Evolutionary conservation across 2,329 filamentous ascomycete species (phyloP).

Genomic region (Diplodia intermedia): DNA sequence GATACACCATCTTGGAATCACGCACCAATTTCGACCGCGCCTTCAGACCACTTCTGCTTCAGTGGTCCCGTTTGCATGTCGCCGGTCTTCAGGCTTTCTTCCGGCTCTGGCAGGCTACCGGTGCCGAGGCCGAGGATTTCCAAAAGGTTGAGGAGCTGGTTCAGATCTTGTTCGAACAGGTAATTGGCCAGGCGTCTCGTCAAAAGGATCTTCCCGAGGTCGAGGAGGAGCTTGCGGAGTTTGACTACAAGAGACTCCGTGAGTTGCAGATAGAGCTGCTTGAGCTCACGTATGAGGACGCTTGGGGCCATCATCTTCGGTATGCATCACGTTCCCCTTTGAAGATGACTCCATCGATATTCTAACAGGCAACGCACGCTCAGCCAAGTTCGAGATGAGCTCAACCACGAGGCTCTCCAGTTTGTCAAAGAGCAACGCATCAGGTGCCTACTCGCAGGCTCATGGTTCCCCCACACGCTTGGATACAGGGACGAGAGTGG

Average conservation of each 20-base stretch:
- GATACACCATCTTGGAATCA: conserved; percentile 76
- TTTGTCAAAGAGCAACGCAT: conserved; percentile 98
- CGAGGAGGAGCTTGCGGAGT: conserved; percentile 86
- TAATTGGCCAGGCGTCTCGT: conserved; percentile 80
- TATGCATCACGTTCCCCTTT: conserved; percentile 36
- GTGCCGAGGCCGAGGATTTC: conserved; percentile 84
- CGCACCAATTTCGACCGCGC: conserved; percentile 81
- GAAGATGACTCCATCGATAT: background rate
- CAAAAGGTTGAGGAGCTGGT: conserved; percentile 92
- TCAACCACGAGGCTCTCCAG: conserved; percentile 88
- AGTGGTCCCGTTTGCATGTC: conserved; percentile 91
- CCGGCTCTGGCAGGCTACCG: conserved; percentile 88
- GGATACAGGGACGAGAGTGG: conserved; percentile 59
- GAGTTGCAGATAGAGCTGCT: conserved; percentile 93
- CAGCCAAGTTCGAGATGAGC: conserved; percentile 84
- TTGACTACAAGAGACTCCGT: conserved; percentile 78
- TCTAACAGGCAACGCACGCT: conserved; percentile 37
- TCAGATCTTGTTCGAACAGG: conserved; percentile 83
- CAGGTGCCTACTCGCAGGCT: conserved; percentile 83
- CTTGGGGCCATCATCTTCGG: conserved; percentile 88
- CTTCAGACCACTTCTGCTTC: conserved; percentile 85
- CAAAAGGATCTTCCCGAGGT: conserved; percentile 85
- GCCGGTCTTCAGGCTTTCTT: conserved; percentile 87
- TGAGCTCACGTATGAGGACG: conserved; percentile 89
- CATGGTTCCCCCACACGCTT: conserved; percentile 76